Base-by-base conservation (phyloP, 306 rosid species). In the Cicer pinnatifidum region DNA sequence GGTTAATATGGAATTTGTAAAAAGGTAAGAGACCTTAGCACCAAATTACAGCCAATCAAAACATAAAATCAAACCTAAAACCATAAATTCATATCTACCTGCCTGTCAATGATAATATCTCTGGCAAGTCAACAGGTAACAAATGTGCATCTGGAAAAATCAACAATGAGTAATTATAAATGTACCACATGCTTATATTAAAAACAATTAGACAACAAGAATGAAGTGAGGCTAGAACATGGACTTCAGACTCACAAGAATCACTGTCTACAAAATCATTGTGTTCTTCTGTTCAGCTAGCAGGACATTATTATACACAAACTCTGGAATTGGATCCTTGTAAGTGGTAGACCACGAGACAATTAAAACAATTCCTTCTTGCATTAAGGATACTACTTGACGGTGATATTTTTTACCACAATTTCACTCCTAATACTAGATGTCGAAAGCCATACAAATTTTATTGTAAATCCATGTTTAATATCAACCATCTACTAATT, bases 111-210 rank as follows among this genome's bases (percentile, higher is more conserved):
- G 97, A 84, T 46, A 79, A 28, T 51, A 85, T 84, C 84, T 91
- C 98, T 10, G 97, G 97, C 84, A 93, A 84, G 65, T 93, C 94
- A 46, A 91, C 89, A 37, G 98, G 94, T 61, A 93, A 71, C 57
- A 93, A 84, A 82, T 93, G 98, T 37, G 94, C 97, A 79, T 89
- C 98, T 93, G 89, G 58, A 82, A 73, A 81, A 53, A 57, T 33
- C 61, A 66, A 54, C 6, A 58, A 67, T 46, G 57, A 69, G 52
- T 35, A 54, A 62, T 47, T 60, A 62, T 77, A 44, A 63, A 63
- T 46, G 52, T 37, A 72, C 41, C 13, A 48, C 20, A 63, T 66
- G 9, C 51, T 23, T 43, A 66, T 10, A 74, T 72, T 33, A n/a
- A 58, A 50, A 28, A 8, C 10, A 46, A 68, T 20, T 53, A 60